These are phyloP conservation scores for Halophytophthora batemanensis DNA, from an alignment of 352 stramenopile genomes.

Conservation along the genomic window DNA sequence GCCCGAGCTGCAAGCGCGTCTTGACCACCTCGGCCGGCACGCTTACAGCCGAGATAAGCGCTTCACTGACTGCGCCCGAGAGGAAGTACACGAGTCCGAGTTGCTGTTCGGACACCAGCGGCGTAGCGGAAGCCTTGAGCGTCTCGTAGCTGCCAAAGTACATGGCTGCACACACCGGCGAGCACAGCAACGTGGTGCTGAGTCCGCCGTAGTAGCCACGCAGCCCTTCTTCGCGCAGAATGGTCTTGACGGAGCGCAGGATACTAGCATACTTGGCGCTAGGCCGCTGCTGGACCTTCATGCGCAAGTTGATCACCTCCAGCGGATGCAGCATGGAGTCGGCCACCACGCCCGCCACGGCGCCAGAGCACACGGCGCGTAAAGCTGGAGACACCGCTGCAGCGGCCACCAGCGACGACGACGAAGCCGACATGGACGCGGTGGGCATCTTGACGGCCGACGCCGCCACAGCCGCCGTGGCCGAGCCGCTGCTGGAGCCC, in stretches of 20 bases:
- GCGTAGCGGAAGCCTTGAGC: conserved; percentile 48
- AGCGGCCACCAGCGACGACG: conserved; percentile 19
- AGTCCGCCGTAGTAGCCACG: conserved; percentile 72
- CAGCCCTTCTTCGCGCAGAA: conserved; percentile 69
- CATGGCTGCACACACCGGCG: conserved; percentile 62
- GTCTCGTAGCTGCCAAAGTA: conserved; percentile 85
- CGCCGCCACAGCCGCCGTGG: conserved; percentile 7
- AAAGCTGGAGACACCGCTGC: conserved; percentile 38
- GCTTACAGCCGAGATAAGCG: conserved; percentile 63
- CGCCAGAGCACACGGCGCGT: conserved; percentile 64
- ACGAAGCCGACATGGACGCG: conserved; percentile 32
- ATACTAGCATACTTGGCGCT: conserved; percentile 64
- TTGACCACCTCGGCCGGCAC: conserved; percentile 85
- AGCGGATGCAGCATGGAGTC: conserved; percentile 77
- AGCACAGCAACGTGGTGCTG: conserved; percentile 69
- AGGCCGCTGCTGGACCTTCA: conserved; percentile 68
- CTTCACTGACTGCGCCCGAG: conserved; percentile 60
- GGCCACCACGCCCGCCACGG: conserved; percentile 65
- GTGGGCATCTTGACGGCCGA: conserved; percentile 12
- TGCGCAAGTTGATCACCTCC: conserved; percentile 81
- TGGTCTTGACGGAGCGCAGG: conserved; percentile 53
- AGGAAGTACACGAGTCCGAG: conserved; percentile 65
- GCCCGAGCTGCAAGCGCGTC: conserved; percentile 65
- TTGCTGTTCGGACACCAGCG: conserved; percentile 44
- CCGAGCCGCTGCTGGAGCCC: conserved; percentile 1